phyloP scores from a whole-genome alignment of 2,329 filamentous ascomycete genomes.

The Xylariaceae sp. region DNA sequence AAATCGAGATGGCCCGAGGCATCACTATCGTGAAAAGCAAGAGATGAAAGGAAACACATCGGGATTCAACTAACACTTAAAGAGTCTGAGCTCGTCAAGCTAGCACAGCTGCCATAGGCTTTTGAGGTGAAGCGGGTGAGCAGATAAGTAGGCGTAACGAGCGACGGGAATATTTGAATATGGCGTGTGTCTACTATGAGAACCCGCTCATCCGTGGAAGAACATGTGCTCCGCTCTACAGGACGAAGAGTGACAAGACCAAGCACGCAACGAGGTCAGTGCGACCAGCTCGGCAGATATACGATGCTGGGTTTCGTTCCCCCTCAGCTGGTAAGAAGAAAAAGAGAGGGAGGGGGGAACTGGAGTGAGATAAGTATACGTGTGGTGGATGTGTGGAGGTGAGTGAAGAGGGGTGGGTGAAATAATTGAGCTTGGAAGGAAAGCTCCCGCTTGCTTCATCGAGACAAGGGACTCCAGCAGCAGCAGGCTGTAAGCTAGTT shows the following conservation, averaged over 20 bases:
- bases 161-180: conserved; percentile 23
- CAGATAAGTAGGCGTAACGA: conserved; percentile 22
- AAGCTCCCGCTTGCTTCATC: conserved; percentile 26
- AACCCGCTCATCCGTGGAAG: conserved; percentile 24
- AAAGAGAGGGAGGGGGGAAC: not conserved
- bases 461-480: conserved; percentile 15
- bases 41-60: conserved; percentile 1
- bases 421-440: conserved; percentile 21
- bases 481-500: conserved; percentile 12
- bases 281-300: conserved; percentile 18
- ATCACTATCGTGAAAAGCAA: not conserved
- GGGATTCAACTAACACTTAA: conserved; percentile 16
- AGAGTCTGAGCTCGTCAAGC: not conserved
- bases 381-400: conserved; percentile 17
- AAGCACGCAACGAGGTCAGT: conserved; percentile 1
- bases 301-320: conserved; percentile 9
- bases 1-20: not conserved
- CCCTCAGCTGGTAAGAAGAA: conserved; percentile 19
- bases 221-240: conserved; percentile 13
- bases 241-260: conserved; percentile 8
- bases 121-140: not conserved
- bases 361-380: conserved; percentile 18
- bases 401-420: conserved; percentile 15
- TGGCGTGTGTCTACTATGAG: conserved; percentile 16
- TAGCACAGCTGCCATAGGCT: not conserved